phyloP scores from a whole-genome alignment of 2,329 filamentous ascomycete genomes.

The Sporothrix mexicana region DNA sequence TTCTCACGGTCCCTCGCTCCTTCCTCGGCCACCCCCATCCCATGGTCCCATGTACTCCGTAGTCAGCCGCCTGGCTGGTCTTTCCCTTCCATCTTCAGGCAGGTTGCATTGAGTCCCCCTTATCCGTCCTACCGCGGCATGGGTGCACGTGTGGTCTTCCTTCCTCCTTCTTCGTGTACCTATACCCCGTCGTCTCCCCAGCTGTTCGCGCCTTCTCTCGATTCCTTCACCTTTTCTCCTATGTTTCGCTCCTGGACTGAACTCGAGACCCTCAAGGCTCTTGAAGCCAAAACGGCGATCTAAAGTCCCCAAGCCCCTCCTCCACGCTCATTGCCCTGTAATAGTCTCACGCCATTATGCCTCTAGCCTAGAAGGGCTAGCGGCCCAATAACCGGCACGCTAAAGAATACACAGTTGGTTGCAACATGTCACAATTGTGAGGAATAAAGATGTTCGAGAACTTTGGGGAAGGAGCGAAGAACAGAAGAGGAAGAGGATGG shows the following conservation, averaged over 20 bases:
- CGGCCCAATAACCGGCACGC: background rate
- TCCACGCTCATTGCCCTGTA: slow-evolving; percentile 13
- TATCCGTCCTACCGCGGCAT: slow-evolving; percentile 3
- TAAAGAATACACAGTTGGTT: background rate
- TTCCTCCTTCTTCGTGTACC: background rate
- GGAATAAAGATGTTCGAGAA: slow-evolving; percentile 13
- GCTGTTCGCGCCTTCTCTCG: too few relatives aligned
- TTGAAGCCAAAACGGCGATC: slow-evolving; percentile 7
- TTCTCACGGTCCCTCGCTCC: slow-evolving; percentile 4
- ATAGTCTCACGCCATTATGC: background rate
- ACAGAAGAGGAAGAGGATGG: background rate
- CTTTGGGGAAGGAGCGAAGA: background rate
- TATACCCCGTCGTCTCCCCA: too few relatives aligned
- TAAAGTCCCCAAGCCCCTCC: slow-evolving; percentile 18
- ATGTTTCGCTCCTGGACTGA: background rate
- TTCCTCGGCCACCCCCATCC: slow-evolving; percentile 14
- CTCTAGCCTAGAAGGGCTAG: slow-evolving; percentile 5
- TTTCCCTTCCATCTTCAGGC: background rate
- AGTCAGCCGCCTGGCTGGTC: background rate
- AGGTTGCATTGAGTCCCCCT: slow-evolving; percentile 9
- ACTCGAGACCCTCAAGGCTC: background rate
- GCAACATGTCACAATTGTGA: background rate
- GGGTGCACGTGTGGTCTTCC: background rate
- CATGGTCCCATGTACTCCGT: background rate
- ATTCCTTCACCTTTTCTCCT: background rate